phyloP scores from a whole-genome alignment of 208 protist species.

The Crithidia bombi region DNA sequence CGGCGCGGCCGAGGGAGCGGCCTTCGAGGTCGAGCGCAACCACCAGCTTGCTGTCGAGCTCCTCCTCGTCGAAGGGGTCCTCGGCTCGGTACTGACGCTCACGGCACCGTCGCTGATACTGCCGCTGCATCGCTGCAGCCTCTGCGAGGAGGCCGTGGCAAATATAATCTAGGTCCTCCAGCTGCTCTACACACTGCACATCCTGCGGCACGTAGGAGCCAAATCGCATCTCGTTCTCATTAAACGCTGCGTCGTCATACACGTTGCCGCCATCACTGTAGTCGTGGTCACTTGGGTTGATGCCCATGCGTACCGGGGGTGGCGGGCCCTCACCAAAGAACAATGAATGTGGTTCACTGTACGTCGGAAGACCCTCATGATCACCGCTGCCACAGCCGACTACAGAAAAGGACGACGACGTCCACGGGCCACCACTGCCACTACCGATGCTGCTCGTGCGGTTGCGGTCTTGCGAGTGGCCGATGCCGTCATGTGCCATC shows the following conservation, averaged over 20 bases:
- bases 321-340: not conserved
- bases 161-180: constrained; percentile 18
- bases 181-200: constrained; percentile 20
- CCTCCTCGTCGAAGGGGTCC: not conserved
- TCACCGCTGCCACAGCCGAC: not conserved
- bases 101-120: constrained; percentile 7
- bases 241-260: constrained; percentile 3
- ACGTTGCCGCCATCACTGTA: not conserved
- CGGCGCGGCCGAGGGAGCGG: constrained; percentile 44
- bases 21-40: constrained; percentile 65
- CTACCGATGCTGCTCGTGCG: not conserved
- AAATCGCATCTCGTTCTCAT: constrained; percentile 6
- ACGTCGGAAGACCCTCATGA: not conserved
- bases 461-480: not conserved
- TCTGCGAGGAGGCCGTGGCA: constrained; percentile 21
- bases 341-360: constrained; percentile 3
- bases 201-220: constrained; percentile 16
- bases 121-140: constrained; percentile 6
- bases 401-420: not conserved
- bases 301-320: not conserved
- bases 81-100: constrained; percentile 8
- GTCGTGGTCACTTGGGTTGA: constrained; percentile 7
- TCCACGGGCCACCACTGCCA: not conserved
- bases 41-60: constrained; percentile 25
- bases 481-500: not conserved